Percentiles rank a stretch among this genome's conserved stretches.
These are phyloP conservation scores for Mortierella sp. DNA, from an alignment of 371 early-diverging fungal genomes.

Conservation along the genomic window DNA sequence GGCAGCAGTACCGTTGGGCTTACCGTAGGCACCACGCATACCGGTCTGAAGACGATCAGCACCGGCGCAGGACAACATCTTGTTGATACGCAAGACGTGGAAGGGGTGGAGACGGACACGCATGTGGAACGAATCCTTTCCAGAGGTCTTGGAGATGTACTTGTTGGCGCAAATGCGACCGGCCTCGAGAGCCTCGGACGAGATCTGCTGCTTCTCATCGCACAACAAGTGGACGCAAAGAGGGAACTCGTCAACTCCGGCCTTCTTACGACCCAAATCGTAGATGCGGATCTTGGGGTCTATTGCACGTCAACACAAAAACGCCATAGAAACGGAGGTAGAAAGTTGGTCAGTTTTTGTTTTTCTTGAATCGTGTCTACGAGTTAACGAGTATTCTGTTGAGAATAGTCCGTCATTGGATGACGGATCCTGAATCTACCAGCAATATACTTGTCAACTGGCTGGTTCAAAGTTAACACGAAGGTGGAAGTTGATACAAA, in stretches of 20 bases:
- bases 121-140: constrained; percentile 99
- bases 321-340: neutral
- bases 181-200: constrained; percentile 98
- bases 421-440: no score
- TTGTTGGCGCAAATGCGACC: constrained; percentile 98
- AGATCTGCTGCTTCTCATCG: constrained; percentile 99
- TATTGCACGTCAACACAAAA: no score
- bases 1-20: constrained; percentile 99
- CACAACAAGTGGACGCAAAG: constrained; percentile 97
- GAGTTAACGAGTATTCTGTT: no score
- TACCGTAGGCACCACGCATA: constrained; percentile 99
- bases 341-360: neutral
- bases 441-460: no score
- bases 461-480: no score
- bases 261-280: constrained; percentile 99
- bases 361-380: no score
- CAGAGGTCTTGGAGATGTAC: constrained; percentile 98
- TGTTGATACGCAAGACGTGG: constrained; percentile 99
- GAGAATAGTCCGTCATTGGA: no score
- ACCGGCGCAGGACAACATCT: constrained; percentile 99
- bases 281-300: constrained; percentile 99
- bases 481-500: no score
- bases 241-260: constrained; percentile 99
- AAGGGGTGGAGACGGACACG: constrained; percentile 99
- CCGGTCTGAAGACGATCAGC: constrained; percentile 99